Conservation (phyloP, 1,284 basidiomycete species). For the Boletus holoroseus region DNA sequence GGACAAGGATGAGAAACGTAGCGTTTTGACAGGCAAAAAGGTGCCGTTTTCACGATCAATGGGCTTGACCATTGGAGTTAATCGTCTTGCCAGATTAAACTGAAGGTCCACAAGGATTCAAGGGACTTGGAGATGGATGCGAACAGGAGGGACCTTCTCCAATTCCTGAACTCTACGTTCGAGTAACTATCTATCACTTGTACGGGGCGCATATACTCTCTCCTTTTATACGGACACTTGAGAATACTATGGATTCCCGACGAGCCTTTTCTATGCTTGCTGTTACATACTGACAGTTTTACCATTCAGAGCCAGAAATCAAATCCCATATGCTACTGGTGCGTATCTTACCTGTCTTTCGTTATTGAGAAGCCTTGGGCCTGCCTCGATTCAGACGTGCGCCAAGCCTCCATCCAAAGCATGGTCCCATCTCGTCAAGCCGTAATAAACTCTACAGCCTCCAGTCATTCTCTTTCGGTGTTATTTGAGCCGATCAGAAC, state of each 20-base stretch:
- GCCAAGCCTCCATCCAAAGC: not conserved
- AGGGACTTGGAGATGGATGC: constrained; percentile 50
- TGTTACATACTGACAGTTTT: not conserved
- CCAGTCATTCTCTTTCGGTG: not conserved
- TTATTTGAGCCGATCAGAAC: not conserved
- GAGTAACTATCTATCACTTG: constrained; percentile 10
- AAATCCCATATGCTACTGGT: not conserved
- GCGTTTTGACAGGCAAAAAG: constrained; percentile 53
- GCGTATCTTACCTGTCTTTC: not conserved
- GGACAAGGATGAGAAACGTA: constrained; percentile 40
- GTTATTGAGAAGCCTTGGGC: not conserved
- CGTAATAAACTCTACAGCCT: not conserved
- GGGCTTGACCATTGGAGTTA: not conserved
- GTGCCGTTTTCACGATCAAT: constrained; percentile 24
- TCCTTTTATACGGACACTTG: not conserved
- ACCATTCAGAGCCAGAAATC: not conserved
- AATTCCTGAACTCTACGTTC: constrained; percentile 51
- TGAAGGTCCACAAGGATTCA: constrained; percentile 54
- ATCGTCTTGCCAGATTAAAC: constrained; percentile 42
- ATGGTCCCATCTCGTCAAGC: not conserved
- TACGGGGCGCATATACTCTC: not conserved
- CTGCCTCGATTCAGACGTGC: not conserved
- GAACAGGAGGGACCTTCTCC: constrained; percentile 46
- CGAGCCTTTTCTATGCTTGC: not conserved
- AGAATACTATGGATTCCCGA: not conserved